Evolutionary conservation across 73 alveolate genomes (phyloP).

Genomic region (Uronychia setigera): DNA sequence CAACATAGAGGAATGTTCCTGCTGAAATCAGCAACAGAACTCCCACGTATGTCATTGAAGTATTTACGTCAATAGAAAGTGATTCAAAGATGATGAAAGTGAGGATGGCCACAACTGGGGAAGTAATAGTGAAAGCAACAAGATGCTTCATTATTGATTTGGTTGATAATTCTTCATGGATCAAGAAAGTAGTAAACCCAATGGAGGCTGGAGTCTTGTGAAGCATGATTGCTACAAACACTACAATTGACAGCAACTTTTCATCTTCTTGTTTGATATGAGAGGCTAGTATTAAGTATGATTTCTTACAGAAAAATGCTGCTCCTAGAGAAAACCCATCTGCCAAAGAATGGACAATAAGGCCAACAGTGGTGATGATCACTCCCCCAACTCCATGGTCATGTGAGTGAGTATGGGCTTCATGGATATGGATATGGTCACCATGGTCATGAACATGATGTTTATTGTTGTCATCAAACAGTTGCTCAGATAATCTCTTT

Average conservation of each 20-base stretch:
- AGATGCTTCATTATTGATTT: slow-evolving; percentile 15
- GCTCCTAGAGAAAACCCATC: slow-evolving; percentile 73
- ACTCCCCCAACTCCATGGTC: slow-evolving; percentile 46
- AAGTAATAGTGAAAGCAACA: slow-evolving; percentile 43
- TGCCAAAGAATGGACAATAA: slow-evolving; percentile 60
- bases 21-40: slow-evolving; percentile 56
- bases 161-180: slow-evolving; percentile 44
- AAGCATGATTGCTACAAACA: slow-evolving; percentile 53
- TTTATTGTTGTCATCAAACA: too few species aligned
- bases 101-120: slow-evolving; percentile 51
- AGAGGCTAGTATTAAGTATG: slow-evolving; percentile 14
- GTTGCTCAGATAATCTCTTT: too few species aligned
- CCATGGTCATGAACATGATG: background rate
- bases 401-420: slow-evolving; percentile 13
- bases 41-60: slow-evolving; percentile 29
- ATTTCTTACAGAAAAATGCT: background rate
- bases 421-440: slow-evolving; percentile 61
- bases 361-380: slow-evolving; percentile 46
- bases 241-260: slow-evolving; percentile 27
- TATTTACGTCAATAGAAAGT: background rate
- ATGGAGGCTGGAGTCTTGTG: slow-evolving; percentile 73
- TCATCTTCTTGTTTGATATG: slow-evolving; percentile 21
- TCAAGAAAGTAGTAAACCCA: slow-evolving; percentile 60
- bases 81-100: slow-evolving; percentile 30
- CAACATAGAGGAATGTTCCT: slow-evolving; percentile 69